Conservation (phyloP, 768 basidiomycete species). For the Pleurotus ostreatus region DNA sequence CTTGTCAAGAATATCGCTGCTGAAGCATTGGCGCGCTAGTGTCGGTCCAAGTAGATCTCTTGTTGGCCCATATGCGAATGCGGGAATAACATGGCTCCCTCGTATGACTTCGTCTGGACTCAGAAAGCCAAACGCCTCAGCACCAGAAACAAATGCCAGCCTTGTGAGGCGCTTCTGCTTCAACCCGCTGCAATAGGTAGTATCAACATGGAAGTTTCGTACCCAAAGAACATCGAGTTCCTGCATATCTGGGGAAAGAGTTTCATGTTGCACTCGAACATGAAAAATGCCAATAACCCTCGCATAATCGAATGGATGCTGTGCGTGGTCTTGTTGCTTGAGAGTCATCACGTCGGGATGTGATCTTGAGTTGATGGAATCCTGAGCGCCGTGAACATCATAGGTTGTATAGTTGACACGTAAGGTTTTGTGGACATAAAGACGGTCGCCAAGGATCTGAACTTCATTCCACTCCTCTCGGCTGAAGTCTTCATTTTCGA, state of each 20-base stretch:
- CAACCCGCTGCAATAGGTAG: no score
- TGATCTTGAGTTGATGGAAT: slow-evolving; percentile 23
- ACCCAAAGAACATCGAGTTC: no score
- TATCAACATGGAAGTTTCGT: no score
- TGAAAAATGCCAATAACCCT: slow-evolving; percentile 16
- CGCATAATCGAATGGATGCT: slow-evolving; percentile 19
- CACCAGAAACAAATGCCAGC: no score
- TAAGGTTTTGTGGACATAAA: slow-evolving; percentile 22
- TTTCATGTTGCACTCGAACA: slow-evolving; percentile 10
- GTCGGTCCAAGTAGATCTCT: no score
- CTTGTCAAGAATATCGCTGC: no score
- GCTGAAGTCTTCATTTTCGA: slow-evolving; percentile 11
- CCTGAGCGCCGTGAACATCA: slow-evolving; percentile 24
- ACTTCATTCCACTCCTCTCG: slow-evolving; percentile 3
- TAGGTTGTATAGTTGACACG: slow-evolving; percentile 26
- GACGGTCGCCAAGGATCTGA: slow-evolving; percentile 14
- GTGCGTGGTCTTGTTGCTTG: slow-evolving; percentile 1
- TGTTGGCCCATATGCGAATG: background rate
- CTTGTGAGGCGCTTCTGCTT: no score
- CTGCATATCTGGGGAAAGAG: no score
- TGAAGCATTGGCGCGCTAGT: no score
- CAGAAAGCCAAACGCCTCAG: slow-evolving; percentile 15
- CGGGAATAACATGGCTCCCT: slow-evolving; percentile 15
- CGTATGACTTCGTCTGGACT: slow-evolving; percentile 17
- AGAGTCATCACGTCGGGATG: slow-evolving; percentile 24